These are phyloP conservation scores for Cordyceps cicadae DNA, from an alignment of 2,329 filamentous ascomycete genomes.

Conservation along the genomic window DNA sequence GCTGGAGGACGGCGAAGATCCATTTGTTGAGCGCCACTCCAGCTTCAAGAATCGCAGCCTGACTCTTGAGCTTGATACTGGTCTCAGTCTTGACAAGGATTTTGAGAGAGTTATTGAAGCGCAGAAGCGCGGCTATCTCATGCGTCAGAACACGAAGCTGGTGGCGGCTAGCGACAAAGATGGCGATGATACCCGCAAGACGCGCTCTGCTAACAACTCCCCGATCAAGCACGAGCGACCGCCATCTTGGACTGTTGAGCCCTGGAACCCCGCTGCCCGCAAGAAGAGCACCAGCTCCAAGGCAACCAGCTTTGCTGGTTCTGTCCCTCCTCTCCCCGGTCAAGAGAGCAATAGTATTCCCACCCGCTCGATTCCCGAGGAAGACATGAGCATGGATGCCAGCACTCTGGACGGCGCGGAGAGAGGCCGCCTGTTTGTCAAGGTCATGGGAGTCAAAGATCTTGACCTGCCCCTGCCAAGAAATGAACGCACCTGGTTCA, in stretches of 20 bases:
- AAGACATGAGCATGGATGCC: constrained; percentile 50
- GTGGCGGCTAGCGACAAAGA: constrained; percentile 83
- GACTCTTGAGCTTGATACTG: constrained; percentile 72
- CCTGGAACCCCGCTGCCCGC: constrained; percentile 80
- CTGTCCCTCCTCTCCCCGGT: constrained; percentile 76
- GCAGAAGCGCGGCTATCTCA: constrained; percentile 98
- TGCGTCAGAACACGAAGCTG: constrained; percentile 97
- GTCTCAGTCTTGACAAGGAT: constrained; percentile 80
- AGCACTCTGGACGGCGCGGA: constrained; percentile 71
- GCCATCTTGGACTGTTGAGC: constrained; percentile 92
- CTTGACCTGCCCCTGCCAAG: constrained; percentile 83
- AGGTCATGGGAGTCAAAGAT: constrained; percentile 97
- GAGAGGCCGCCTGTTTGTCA: constrained; percentile 87
- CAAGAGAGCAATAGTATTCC: constrained; percentile 68
- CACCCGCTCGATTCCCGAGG: constrained; percentile 59
- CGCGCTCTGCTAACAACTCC: constrained; percentile 58
- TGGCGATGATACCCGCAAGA: constrained; percentile 45
- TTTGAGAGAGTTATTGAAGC: constrained; percentile 92
- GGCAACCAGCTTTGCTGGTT: constrained; percentile 37
- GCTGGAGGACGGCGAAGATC: constrained; percentile 26
- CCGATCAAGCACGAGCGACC: constrained; percentile 70
- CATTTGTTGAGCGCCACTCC: constrained; percentile 52
- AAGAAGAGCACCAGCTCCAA: constrained; percentile 52
- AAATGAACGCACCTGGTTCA: constrained; percentile 88
- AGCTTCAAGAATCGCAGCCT: constrained; percentile 78